Conservation (phyloP, 164 flowering plant species). For the Nymphaea colorata region DNA sequence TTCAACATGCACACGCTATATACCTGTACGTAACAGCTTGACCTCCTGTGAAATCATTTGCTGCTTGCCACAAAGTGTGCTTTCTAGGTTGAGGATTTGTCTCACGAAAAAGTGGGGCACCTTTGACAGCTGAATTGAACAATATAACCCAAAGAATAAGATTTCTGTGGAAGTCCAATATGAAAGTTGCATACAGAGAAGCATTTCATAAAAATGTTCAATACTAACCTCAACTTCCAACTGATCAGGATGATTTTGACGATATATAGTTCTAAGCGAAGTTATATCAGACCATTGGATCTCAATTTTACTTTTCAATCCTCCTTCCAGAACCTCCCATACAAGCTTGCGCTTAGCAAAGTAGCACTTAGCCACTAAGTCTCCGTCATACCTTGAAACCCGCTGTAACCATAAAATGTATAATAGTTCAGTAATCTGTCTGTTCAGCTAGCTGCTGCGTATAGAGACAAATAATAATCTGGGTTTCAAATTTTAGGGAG, state of each 20-base stretch:
- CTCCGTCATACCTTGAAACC: constrained; percentile 41
- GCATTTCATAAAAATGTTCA: not conserved
- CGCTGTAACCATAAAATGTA: constrained; percentile 21
- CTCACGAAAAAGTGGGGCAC: constrained; percentile 43
- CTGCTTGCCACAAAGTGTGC: constrained; percentile 45
- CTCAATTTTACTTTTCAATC: constrained; percentile 60
- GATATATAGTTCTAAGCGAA: constrained; percentile 31
- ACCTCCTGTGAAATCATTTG: constrained; percentile 50
- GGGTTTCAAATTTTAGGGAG: too few relatives aligned
- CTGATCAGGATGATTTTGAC: constrained; percentile 23
- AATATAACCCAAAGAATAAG: not conserved
- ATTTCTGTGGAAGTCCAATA: not conserved
- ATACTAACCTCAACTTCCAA: constrained; percentile 24
- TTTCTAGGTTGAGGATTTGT: constrained; percentile 52
- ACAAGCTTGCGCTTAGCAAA: constrained; percentile 39
- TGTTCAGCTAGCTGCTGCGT: too few relatives aligned
- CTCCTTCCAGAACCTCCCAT: constrained; percentile 57
- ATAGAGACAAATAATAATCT: too few relatives aligned
- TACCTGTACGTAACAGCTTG: constrained; percentile 46
- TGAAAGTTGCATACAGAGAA: not conserved
- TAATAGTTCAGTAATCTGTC: too few relatives aligned
- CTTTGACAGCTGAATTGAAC: constrained; percentile 30
- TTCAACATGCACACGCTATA: not conserved
- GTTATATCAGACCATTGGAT: constrained; percentile 61
- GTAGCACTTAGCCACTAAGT: constrained; percentile 28